Evolutionary conservation across 2,329 filamentous ascomycete genomes (phyloP), one percentile per base, ranked within the genome.

Genomic region (Ophiosphaerella herpotricha): DNA sequence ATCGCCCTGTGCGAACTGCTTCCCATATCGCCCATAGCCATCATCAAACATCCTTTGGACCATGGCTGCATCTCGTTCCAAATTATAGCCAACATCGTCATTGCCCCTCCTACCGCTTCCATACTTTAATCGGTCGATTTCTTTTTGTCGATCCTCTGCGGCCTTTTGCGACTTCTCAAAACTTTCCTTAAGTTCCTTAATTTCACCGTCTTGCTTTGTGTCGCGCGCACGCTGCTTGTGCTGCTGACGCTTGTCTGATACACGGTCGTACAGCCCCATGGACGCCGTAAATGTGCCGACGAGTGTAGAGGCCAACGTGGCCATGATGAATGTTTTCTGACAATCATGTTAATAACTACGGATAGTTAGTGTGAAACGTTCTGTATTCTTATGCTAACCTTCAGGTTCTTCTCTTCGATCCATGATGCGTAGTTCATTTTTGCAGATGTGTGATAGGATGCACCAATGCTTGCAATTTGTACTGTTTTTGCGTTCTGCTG

Each of bases 381-480:
- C 26, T 31, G 21, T 39, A 18, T 33, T 39, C 49, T 64, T 21
- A 21, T 21, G 18, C 18, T 21, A 21, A 73, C 71, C 60, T 76
- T 76, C 60, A 75, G 70, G 49, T 75, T 75, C 55, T 75, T 73
- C 65, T 76, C 74, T 65, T 76, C 73, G 47, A 76, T 76, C 73
- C 74, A 75, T 58, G 74, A 75, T 57, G 73, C 63, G 66, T 75
- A 76, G 52, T 75, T 75, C 74, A 76, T 77, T 45, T 52, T 70
- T 59, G 51, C 52, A 40, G 37, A 43, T 39, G 14, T 44, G 24
- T 24, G 35, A 29, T 29, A 11, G 43, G 44, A 40, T 46, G 40
- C 39, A 40, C 14, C 16, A 16, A 47, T 36, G 46, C 46, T 50
- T 46, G 43, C 48, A 32, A 29, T 5, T 5, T 29, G n/a, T 23